Evolutionary conservation across 306 rosid genomes (phyloP), one percentile per base, ranked within the genome.

Genomic region (Pterocarpus santalinus): DNA sequence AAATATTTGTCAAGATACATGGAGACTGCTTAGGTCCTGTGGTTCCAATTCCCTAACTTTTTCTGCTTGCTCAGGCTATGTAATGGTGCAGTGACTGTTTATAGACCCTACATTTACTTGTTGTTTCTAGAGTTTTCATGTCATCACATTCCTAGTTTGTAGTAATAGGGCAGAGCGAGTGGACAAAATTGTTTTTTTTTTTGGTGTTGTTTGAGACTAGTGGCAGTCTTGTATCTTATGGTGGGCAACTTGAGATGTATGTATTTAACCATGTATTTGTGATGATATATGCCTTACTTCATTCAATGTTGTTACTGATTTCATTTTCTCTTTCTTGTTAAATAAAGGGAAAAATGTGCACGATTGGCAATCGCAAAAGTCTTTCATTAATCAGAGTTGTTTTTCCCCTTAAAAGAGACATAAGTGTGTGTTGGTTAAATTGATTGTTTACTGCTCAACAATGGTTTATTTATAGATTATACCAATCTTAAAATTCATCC

Each of bases 81-180:
- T 44, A 61, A 58, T 69, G 64, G 72, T 36, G 85, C 62, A 62
- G 60, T 49, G 53, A 75, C 55, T 44, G 80, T 67, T 67, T 56
- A 35, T 73, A 56, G 69, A 47, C 69, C 76, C 58, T 32, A 16
- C 49, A 14, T 55, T 66, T 41, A 32, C 52, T 47, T 68, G 56
- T 51, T 38, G 6, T 76, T 76, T 76, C 17, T 28, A 39, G 34
- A 65, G 47, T 57, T 46, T 61, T 81, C 63, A 75, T 75, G 65
- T 80, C 36, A 49, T 35, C 43, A 35, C 6, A 15, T 62, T 5
- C 14, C 73, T 63, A 55, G 67, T 43, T 15, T 9, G 52, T 60
- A 39, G 70, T 68, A 11, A 11, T 16, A 80, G 69, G 66, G 46
- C 28, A 46, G 55, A 8, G 7, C 1, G 1, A 15, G 64, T 61